These are phyloP conservation scores for Limnomonas spitsbergensis DNA, from an alignment of 139 green algal genomes.

Conservation along the genomic window DNA sequence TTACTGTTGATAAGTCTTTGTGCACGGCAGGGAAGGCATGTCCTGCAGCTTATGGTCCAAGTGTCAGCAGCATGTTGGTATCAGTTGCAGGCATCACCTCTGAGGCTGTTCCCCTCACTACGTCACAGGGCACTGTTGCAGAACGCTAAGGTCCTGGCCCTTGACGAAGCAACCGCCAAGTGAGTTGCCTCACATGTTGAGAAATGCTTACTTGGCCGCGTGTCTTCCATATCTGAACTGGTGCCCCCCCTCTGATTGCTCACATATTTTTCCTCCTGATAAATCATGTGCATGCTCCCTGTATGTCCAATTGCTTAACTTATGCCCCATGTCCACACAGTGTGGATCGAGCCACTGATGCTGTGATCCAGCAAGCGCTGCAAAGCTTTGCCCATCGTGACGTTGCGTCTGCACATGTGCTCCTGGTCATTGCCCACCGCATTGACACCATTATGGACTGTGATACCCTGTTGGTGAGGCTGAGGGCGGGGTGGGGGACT, in stretches of 20 bases:
- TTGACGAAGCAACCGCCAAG: conserved; percentile 86
- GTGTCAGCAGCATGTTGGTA: no score
- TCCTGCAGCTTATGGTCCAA: no score
- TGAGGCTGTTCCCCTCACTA: no score
- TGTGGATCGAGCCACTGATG: conserved; percentile 81
- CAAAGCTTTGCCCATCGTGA: background rate
- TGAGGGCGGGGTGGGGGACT: no score
- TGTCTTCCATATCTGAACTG: no score
- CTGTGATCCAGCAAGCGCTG: conserved; percentile 43
- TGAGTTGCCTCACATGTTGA: background rate
- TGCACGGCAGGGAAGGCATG: no score
- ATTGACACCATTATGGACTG: conserved; percentile 27
- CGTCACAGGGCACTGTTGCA: conserved; percentile 8
- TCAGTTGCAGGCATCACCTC: no score
- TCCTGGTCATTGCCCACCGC: conserved; percentile 20
- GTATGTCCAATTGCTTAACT: background rate
- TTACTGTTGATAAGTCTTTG: background rate
- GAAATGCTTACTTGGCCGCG: no score
- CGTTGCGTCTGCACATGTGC: background rate
- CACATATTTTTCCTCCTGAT: no score
- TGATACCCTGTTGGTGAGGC: conserved; percentile 21
- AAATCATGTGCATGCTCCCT: no score
- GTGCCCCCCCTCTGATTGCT: no score
- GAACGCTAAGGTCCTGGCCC: conserved; percentile 54
- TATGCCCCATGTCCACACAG: no score